Evolutionary conservation across 139 green algal species (phyloP).

Genomic region (Edaphochlamys debaryana): DNA sequence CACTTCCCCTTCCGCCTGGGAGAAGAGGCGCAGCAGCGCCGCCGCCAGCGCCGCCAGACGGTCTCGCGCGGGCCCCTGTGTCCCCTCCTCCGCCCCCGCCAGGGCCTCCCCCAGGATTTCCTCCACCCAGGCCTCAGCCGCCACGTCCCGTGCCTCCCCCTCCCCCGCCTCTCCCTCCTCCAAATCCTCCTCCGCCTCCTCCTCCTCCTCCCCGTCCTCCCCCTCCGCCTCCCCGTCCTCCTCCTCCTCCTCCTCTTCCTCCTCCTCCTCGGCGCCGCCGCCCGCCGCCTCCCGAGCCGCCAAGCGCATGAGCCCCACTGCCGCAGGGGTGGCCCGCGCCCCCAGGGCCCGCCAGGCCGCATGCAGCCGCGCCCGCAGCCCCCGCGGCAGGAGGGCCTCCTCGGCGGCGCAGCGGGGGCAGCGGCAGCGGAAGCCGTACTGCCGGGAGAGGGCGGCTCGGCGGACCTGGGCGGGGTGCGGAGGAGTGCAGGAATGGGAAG

Average conservation of each 20-base stretch:
- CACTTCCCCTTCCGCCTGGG: background rate
- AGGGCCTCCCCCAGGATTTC: background rate
- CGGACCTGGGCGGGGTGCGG: background rate
- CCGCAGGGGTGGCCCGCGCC: background rate
- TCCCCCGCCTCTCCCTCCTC: background rate
- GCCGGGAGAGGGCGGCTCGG: background rate
- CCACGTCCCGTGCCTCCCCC: too few species aligned
- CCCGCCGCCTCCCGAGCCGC: background rate
- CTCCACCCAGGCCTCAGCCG: background rate
- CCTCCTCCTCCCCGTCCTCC: background rate
- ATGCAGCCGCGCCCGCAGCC: background rate
- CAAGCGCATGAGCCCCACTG: background rate
- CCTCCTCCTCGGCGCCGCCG: too few species aligned
- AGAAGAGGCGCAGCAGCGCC: background rate
- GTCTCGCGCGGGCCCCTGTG: background rate
- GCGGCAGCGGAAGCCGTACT: conserved; percentile 21
- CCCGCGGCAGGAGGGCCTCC: too few species aligned
- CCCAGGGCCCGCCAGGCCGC: conserved; percentile 3
- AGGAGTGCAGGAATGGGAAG: background rate
- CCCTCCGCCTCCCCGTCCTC: background rate
- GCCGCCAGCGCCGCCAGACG: background rate
- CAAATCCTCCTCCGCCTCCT: background rate
- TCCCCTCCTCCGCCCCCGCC: background rate
- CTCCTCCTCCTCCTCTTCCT: background rate
- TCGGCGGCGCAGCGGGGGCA: conserved; percentile 7